Evolutionary conservation across 768 basidiomycete species (phyloP).

Genomic region (Lentinula detonsa): DNA sequence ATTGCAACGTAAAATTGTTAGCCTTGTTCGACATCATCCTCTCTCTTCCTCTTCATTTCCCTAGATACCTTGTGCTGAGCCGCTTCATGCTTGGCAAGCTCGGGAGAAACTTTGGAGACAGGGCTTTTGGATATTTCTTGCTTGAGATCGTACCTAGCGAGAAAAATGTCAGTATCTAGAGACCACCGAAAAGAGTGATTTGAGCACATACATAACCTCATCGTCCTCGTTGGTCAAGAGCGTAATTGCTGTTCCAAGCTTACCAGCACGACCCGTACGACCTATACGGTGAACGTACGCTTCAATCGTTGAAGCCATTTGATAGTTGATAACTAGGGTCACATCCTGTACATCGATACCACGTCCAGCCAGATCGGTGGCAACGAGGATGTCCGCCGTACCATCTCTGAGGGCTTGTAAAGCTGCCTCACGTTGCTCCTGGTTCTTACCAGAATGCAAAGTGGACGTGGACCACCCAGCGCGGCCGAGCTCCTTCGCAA

Average conservation of each 20-base stretch:
- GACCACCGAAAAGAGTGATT: slow-evolving; percentile 11
- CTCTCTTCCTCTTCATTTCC: slow-evolving; percentile 94
- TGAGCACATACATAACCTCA: slow-evolving; percentile 80
- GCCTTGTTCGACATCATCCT: slow-evolving; percentile 63
- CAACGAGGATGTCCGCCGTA: slow-evolving; percentile 84
- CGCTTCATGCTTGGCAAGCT: slow-evolving; percentile 87
- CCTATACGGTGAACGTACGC: slow-evolving; percentile 98
- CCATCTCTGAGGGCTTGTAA: slow-evolving; percentile 83
- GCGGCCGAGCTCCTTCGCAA: slow-evolving; percentile 88
- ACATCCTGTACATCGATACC: slow-evolving; percentile 99
- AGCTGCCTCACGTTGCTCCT: slow-evolving; percentile 94
- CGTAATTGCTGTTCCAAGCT: slow-evolving; percentile 88
- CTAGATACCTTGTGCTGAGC: slow-evolving; percentile 87
- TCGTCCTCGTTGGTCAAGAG: slow-evolving; percentile 96
- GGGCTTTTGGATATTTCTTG: slow-evolving; percentile 96
- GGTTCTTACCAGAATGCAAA: slow-evolving; percentile 94
- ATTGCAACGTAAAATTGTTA: no score
- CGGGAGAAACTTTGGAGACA: slow-evolving; percentile 81
- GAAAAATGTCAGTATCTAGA: slow-evolving; percentile 10
- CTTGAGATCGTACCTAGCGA: slow-evolving; percentile 85
- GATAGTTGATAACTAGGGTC: slow-evolving; percentile 92
- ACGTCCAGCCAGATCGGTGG: slow-evolving; percentile 95
- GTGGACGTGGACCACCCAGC: slow-evolving; percentile 92
- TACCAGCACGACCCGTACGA: slow-evolving; percentile 98
- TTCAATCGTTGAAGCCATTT: slow-evolving; percentile 96